Evolutionary conservation across 345 rosid species (phyloP).

Genomic region (Lagerstroemia speciosa): DNA sequence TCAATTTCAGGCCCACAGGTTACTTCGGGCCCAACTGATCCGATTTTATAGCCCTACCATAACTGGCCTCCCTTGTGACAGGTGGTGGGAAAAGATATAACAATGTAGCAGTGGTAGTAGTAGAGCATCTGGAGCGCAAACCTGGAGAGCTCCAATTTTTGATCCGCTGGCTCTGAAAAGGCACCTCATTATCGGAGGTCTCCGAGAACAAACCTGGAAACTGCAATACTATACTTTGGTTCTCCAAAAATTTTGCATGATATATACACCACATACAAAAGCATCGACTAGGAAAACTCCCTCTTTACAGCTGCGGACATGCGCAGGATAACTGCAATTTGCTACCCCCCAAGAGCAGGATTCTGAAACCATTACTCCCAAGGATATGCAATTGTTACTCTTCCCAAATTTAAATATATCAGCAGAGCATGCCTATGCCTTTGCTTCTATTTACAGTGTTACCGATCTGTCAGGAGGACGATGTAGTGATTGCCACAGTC

Average conservation of each 20-base stretch:
- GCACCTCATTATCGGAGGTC: neutral
- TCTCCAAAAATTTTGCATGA: neutral
- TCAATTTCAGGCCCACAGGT: no score
- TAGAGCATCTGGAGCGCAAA: neutral
- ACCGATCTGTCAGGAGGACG: neutral
- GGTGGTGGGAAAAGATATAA: neutral
- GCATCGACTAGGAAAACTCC: neutral
- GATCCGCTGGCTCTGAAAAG: neutral
- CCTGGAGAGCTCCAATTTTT: neutral
- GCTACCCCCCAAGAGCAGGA: neutral
- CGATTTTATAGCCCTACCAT: no score
- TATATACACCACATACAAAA: neutral
- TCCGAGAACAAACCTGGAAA: neutral
- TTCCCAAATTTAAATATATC: neutral
- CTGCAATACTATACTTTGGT: neutral
- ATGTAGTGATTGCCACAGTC: neutral
- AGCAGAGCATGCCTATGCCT: neutral
- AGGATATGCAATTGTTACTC: neutral
- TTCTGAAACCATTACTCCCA: neutral
- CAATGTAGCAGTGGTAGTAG: neutral
- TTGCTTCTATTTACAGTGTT: constrained; percentile 1
- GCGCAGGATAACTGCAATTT: neutral
- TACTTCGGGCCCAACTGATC: no score
- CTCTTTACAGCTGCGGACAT: neutral
- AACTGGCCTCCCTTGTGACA: neutral